These are phyloP conservation scores for Zygosaccharomyces pseudorouxii DNA, from an alignment of 805 yeast species.

Conservation along the genomic window DNA sequence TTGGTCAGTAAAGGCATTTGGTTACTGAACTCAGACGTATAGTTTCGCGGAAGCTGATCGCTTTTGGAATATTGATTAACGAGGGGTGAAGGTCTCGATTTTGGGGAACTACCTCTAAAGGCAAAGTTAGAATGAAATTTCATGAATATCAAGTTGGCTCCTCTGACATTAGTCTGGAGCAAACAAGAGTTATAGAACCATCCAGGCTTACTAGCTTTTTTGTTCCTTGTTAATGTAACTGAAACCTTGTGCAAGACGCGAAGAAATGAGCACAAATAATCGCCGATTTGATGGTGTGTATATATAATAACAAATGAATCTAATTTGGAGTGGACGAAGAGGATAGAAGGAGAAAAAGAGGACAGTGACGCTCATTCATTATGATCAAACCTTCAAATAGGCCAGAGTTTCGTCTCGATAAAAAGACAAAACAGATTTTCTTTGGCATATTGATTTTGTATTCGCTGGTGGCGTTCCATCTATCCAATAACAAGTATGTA, in stretches of 20 bases:
- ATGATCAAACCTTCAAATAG: slow-evolving; percentile 2
- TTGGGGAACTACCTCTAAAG: slow-evolving; percentile 1
- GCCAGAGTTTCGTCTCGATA: slow-evolving; percentile 8
- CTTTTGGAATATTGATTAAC: not conserved
- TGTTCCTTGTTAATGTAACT: not conserved
- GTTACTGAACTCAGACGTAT: not conserved
- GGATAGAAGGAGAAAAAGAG: not conserved
- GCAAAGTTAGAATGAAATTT: not conserved
- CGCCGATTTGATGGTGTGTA: not conserved
- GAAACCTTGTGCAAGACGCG: slow-evolving; percentile 3
- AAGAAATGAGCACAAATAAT: not conserved
- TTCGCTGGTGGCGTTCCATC: slow-evolving; percentile 11
- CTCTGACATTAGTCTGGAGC: not conserved
- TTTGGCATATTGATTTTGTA: slow-evolving; percentile 8
- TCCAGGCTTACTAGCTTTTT: not conserved
- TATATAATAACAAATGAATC: not conserved
- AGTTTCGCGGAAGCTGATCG: slow-evolving; percentile 3
- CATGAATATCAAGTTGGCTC: not conserved
- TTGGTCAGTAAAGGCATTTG: not conserved
- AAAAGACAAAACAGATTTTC: slow-evolving; percentile 11
- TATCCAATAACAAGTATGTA: slow-evolving; percentile 10
- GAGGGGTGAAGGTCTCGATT: slow-evolving; percentile 1
- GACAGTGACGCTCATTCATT: not conserved
- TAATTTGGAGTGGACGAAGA: not conserved
- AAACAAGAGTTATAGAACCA: not conserved